Evolutionary conservation across 306 rosid species (phyloP).

Genomic region (Cucurbita ficifolia): DNA sequence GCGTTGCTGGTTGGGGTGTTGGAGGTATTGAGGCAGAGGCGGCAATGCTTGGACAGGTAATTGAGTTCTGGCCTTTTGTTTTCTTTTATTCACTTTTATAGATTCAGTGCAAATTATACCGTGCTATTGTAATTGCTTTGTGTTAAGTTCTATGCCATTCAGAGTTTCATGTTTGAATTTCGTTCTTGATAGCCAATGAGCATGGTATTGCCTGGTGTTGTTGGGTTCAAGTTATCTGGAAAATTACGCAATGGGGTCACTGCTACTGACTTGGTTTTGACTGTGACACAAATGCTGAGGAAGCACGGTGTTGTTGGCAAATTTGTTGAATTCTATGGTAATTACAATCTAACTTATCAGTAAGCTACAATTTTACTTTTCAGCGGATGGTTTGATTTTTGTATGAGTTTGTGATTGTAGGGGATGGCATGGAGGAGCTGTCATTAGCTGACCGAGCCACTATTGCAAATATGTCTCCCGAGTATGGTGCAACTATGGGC

Average conservation of each 20-base stretch:
- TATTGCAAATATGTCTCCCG: constrained; percentile 98
- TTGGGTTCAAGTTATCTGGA: constrained; percentile 84
- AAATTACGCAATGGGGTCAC: constrained; percentile 65
- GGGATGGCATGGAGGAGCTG: constrained; percentile 82
- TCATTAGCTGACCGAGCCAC: constrained; percentile 97
- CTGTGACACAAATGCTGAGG: constrained; percentile 83
- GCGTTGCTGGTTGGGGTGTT: constrained; percentile 97
- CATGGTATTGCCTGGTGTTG: constrained; percentile 96
- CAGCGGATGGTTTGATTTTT: background rate
- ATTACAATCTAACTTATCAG: background rate
- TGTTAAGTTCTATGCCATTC: background rate
- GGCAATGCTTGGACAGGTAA: constrained; percentile 92
- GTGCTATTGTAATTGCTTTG: background rate
- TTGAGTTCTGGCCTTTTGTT: background rate
- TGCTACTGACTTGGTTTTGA: constrained; percentile 87
- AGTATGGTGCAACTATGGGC: constrained; percentile 99
- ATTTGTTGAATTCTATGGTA: constrained; percentile 91
- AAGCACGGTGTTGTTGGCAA: constrained; percentile 95
- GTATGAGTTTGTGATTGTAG: constrained; percentile 34
- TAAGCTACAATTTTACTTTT: background rate
- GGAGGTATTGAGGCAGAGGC: constrained; percentile 98
- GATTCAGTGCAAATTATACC: background rate
- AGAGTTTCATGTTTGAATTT: constrained; percentile 14
- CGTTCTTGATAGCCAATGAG: constrained; percentile 69
- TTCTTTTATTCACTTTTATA: background rate